Conservation (phyloP, 768 basidiomycete species). For the Exidia glandulosa region DNA sequence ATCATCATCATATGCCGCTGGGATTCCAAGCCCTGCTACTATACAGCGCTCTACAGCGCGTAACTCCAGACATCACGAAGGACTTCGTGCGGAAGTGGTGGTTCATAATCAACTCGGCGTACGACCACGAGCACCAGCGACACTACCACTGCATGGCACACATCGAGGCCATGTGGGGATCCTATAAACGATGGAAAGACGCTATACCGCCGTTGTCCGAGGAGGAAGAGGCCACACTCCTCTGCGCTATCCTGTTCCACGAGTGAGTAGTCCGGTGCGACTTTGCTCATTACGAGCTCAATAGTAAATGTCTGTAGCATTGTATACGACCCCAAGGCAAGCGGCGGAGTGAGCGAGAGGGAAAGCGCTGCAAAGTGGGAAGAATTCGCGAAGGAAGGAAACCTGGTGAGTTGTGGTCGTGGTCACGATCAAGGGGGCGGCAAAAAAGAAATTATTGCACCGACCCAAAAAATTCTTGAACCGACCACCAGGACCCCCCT, state of each 20-base stretch:
- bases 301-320: neutral
- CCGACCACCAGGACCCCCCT: neutral
- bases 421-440: too few species aligned
- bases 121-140: neutral
- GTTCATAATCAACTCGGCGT: neutral
- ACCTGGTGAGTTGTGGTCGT: neutral
- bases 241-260: neutral
- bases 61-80: too few species aligned
- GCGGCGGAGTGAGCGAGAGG: neutral
- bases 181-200: neutral
- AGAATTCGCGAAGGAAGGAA: neutral
- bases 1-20: too few species aligned
- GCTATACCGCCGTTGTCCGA: neutral
- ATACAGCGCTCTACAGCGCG: too few species aligned
- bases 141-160: neutral
- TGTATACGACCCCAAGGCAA: neutral
- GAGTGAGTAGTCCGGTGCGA: neutral
- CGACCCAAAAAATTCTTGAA: too few species aligned
- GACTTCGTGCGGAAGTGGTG: too few species aligned
- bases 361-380: neutral
- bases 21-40: too few species aligned
- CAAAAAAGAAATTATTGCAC: too few species aligned
- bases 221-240: neutral
- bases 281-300: neutral
- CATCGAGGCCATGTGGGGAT: neutral